phyloP scores from a whole-genome alignment of 805 yeast species.

The Phaffomyces opuntiae region DNA sequence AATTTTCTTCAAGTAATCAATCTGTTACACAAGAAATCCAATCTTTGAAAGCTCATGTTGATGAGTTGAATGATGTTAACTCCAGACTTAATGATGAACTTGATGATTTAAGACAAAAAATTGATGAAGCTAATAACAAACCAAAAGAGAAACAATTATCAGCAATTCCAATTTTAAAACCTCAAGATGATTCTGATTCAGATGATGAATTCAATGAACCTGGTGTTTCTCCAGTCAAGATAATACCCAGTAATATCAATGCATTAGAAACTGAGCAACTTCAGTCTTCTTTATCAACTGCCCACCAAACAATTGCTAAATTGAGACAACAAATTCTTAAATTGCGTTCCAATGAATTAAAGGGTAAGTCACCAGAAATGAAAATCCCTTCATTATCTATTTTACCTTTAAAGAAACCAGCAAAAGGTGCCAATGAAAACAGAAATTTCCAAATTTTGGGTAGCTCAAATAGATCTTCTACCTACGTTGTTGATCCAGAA shows the following conservation, averaged over 20 bases:
- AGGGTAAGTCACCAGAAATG: slow-evolving; percentile 13
- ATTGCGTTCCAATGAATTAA: slow-evolving; percentile 21
- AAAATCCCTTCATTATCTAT: slow-evolving; percentile 7
- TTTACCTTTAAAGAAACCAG: slow-evolving; percentile 8
- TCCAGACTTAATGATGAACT: slow-evolving; percentile 44
- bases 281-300: slow-evolving; percentile 55
- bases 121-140: slow-evolving; percentile 12
- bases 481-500: slow-evolving; percentile 15
- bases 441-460: slow-evolving; percentile 17
- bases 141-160: slow-evolving; percentile 12
- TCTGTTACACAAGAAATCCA: slow-evolving; percentile 35
- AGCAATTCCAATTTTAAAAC: slow-evolving; percentile 19
- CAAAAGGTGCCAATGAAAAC: slow-evolving; percentile 4
- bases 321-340: slow-evolving; percentile 35
- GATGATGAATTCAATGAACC: slow-evolving; percentile 35
- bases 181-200: slow-evolving; percentile 23
- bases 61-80: slow-evolving; percentile 63
- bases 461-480: slow-evolving; percentile 20
- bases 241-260: slow-evolving; percentile 33
- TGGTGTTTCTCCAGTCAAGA: slow-evolving; percentile 28
- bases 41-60: slow-evolving; percentile 44
- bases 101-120: slow-evolving; percentile 18
- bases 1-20: slow-evolving; percentile 30
- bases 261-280: slow-evolving; percentile 61
- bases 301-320: slow-evolving; percentile 55